A percentile compares a stretch with the other conserved stretches of the same genome.
phyloP scores from a whole-genome alignment of 73 alveolate genomes.

The Effrenium voratum region DNA sequence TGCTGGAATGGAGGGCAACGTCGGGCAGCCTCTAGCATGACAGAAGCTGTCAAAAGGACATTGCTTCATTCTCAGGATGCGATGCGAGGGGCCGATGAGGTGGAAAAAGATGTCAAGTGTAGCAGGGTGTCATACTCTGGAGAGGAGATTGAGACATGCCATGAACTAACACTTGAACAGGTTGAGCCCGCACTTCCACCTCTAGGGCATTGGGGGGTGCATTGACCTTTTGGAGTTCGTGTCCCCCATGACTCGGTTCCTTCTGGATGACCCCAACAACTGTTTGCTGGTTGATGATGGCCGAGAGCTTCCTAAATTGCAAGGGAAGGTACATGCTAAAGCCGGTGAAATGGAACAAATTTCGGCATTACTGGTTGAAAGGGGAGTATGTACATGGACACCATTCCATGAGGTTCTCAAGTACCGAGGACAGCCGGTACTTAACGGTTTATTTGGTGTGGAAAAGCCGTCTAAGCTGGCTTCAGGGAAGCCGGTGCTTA shows the following conservation, averaged over 20 bases:
- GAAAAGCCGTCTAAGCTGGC: neutral
- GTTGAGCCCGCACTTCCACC: constrained; percentile 38
- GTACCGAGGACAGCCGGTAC: neutral
- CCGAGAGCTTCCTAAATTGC: neutral
- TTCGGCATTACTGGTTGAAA: neutral
- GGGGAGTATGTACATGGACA: constrained; percentile 5
- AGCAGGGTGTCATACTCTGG: neutral
- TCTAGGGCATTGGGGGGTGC: neutral
- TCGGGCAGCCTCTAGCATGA: too few species aligned
- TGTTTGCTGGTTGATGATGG: neutral
- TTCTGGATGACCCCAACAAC: neutral
- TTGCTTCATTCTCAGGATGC: too few species aligned
- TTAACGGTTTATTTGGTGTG: constrained; percentile 11
- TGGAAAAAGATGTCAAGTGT: neutral
- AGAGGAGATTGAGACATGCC: neutral
- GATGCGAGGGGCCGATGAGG: neutral
- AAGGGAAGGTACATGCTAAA: neutral
- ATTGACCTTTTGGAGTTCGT: neutral
- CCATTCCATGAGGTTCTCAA: neutral
- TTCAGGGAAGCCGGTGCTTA: neutral
- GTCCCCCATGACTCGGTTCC: neutral
- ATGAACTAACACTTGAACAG: constrained; percentile 7
- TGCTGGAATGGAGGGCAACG: too few species aligned
- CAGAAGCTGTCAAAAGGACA: too few species aligned
- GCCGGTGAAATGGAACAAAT: neutral